Evolutionary conservation across 352 stramenopile genomes (phyloP).

Genomic region (Phytopythium vexans): DNA sequence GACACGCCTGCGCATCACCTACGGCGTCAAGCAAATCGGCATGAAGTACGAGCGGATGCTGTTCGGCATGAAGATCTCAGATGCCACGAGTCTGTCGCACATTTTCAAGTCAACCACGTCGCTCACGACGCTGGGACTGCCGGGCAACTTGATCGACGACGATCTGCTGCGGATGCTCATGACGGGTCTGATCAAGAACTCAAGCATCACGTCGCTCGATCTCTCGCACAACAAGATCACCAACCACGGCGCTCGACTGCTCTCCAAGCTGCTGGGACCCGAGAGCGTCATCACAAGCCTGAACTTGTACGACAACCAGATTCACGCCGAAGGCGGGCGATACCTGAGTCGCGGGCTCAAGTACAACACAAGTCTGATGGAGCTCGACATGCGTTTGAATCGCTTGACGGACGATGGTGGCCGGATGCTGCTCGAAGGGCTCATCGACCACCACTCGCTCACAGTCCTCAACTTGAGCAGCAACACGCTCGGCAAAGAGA

Average conservation of each 20-base stretch:
- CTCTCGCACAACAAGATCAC: constrained; percentile 95
- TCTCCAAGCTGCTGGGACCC: constrained; percentile 88
- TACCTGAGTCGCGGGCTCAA: constrained; percentile 91
- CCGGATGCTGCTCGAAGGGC: constrained; percentile 83
- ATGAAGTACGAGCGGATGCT: constrained; percentile 95
- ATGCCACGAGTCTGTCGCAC: constrained; percentile 88
- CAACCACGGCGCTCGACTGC: constrained; percentile 87
- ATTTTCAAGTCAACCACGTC: constrained; percentile 79
- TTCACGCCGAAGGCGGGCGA: constrained; percentile 87
- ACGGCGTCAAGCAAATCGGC: constrained; percentile 88
- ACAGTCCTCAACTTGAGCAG: constrained; percentile 82
- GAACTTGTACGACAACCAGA: constrained; percentile 92
- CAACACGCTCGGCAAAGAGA: constrained; percentile 78
- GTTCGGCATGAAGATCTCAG: constrained; percentile 95
- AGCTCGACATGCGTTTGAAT: constrained; percentile 91
- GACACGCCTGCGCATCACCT: constrained; percentile 79
- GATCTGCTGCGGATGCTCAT: constrained; percentile 93
- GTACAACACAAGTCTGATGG: constrained; percentile 86
- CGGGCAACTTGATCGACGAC: constrained; percentile 91
- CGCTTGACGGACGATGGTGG: constrained; percentile 90
- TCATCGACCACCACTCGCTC: constrained; percentile 64
- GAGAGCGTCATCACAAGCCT: constrained; percentile 89
- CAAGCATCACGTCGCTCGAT: constrained; percentile 91
- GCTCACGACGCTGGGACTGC: constrained; percentile 88
- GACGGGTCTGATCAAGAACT: constrained; percentile 91